Percentiles rank a stretch among this genome's conserved stretches.
phyloP scores from a whole-genome alignment of 2,329 filamentous ascomycete genomes.

The Aulographum hederae region DNA sequence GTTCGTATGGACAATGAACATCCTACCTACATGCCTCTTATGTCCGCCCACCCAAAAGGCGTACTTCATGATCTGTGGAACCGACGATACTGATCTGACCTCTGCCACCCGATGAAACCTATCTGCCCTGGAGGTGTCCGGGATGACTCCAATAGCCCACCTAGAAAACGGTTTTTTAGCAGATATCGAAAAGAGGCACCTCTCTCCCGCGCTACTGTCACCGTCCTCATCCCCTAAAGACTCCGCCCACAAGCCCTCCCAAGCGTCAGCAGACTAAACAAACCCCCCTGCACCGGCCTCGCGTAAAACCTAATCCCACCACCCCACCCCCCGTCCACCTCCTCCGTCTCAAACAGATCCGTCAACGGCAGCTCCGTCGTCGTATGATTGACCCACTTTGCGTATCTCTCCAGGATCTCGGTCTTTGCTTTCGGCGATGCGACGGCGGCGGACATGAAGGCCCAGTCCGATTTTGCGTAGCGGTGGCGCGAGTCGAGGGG shows the following conservation, averaged over 20 bases:
- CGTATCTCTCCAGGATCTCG: slow-evolving; percentile 57
- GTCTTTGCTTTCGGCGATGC: slow-evolving; percentile 47
- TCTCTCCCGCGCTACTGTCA: too few relatives aligned
- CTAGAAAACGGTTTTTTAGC: too few relatives aligned
- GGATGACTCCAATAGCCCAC: too few relatives aligned
- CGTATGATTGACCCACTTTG: slow-evolving; percentile 72
- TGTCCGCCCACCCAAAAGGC: too few relatives aligned
- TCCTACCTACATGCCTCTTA: too few relatives aligned
- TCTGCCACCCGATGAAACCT: too few relatives aligned
- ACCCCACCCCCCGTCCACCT: slow-evolving; percentile 54
- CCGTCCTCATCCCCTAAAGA: too few relatives aligned
- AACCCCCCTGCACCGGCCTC: slow-evolving; percentile 65
- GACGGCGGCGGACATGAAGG: slow-evolving; percentile 73
- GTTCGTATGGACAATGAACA: too few relatives aligned
- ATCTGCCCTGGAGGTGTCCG: too few relatives aligned
- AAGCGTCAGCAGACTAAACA: slow-evolving; percentile 72
- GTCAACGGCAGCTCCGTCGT: slow-evolving; percentile 57
- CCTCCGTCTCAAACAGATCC: slow-evolving; percentile 65
- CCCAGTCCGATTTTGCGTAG: slow-evolving; percentile 83
- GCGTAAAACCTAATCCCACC: slow-evolving; percentile 55
- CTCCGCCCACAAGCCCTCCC: slow-evolving; percentile 51
- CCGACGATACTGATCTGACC: too few relatives aligned
- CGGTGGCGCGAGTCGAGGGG: slow-evolving; percentile 68
- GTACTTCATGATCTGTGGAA: too few relatives aligned
- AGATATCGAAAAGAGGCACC: too few relatives aligned